Conservation (phyloP, 1,284 basidiomycete species). For the Peniophora sp. region DNA sequence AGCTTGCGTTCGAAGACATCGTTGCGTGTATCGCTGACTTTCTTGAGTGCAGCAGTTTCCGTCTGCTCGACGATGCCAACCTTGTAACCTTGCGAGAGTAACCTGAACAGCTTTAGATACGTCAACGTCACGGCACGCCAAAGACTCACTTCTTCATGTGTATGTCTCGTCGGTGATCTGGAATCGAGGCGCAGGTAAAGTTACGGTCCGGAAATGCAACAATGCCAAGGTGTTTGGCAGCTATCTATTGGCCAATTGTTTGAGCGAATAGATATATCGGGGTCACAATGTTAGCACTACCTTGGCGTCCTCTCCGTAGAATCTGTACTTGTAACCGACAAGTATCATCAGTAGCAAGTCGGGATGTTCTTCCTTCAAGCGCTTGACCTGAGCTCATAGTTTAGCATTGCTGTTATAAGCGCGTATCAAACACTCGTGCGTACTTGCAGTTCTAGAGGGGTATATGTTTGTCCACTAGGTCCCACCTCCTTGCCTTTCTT, state of each 20-base stretch:
- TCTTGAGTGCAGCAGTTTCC: conserved; percentile 95
- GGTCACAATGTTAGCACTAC: conserved; percentile 23
- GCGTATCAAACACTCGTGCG: conserved; percentile 6
- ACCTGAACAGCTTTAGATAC: conserved; percentile 33
- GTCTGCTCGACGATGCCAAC: conserved; percentile 90
- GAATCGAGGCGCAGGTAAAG: conserved; percentile 79
- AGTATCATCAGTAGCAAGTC: conserved; percentile 82
- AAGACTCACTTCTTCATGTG: conserved; percentile 77
- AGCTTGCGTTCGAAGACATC: conserved; percentile 78
- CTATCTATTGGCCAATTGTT: conserved; percentile 44
- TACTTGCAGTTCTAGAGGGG: conserved; percentile 80
- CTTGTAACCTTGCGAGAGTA: conserved; percentile 82
- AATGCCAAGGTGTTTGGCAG: conserved; percentile 78
- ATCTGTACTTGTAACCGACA: conserved; percentile 84
- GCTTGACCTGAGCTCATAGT: conserved; percentile 38
- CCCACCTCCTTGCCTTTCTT: conserved; percentile 49
- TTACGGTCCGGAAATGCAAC: conserved; percentile 74
- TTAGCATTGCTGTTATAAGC: too few relatives aligned
- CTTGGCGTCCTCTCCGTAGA: conserved; percentile 87
- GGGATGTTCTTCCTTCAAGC: conserved; percentile 66
- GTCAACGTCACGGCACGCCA: too few relatives aligned
- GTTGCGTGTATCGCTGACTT: conserved; percentile 77
- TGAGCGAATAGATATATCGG: neutral
- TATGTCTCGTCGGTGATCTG: conserved; percentile 72
- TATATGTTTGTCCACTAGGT: conserved; percentile 74